Conservation (phyloP, 176 grass and related monocot species). For the Ensete glaucum region DNA sequence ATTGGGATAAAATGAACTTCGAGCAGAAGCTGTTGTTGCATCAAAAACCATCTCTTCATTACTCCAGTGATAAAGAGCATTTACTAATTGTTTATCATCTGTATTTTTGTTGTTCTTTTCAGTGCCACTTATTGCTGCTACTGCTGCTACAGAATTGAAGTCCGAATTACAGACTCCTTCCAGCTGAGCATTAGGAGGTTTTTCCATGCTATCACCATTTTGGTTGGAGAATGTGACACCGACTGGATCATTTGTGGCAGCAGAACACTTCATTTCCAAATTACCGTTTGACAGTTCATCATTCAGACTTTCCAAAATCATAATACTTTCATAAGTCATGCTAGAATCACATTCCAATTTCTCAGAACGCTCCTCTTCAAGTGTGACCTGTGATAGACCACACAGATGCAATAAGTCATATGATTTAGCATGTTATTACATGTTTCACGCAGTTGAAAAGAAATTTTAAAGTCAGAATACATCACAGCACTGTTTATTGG, state of each 20-base stretch:
- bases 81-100: not conserved
- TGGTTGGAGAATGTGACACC: not conserved
- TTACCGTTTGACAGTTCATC: not conserved
- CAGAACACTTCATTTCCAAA: not conserved
- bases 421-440: not conserved
- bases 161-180: not conserved
- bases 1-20: conserved; percentile 8
- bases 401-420: not conserved
- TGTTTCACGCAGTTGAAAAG: not conserved
- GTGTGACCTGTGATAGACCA: not conserved
- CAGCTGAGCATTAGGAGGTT: not conserved
- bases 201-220: not conserved
- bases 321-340: not conserved
- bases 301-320: not conserved
- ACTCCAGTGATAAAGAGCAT: not conserved
- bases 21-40: not conserved
- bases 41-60: not conserved
- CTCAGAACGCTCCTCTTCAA: not conserved
- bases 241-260: not conserved
- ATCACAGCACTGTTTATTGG: not conserved
- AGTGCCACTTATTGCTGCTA: not conserved
- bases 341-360: not conserved
- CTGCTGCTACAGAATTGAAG: not conserved
- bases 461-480: not conserved
- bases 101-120: not conserved